These are phyloP conservation scores for Lactarius hatsudake DNA, from an alignment of 768 basidiomycete species.

Conservation along the genomic window DNA sequence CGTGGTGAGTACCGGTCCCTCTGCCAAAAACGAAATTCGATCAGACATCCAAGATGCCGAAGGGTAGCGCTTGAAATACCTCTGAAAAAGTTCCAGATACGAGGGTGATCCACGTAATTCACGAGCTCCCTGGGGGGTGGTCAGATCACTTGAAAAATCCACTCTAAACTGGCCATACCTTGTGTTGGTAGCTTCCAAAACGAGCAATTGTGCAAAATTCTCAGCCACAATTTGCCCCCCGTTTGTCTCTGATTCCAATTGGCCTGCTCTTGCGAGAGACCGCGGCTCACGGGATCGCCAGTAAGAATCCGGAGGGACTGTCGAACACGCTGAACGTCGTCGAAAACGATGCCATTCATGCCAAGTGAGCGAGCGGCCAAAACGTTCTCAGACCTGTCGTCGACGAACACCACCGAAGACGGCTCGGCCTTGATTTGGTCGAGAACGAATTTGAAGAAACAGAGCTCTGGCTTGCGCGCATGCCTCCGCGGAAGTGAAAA, in stretches of 20 bases:
- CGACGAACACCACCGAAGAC: conserved; percentile 49
- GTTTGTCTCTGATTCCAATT: conserved; percentile 46
- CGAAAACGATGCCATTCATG: conserved; percentile 51
- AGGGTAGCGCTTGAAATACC: conserved; percentile 39
- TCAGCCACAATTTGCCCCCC: conserved; percentile 42
- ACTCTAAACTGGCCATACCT: conserved; percentile 32
- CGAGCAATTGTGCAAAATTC: conserved; percentile 59
- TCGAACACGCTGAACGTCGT: conserved; percentile 36
- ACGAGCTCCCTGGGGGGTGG: conserved; percentile 41
- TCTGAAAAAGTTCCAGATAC: conserved; percentile 55
- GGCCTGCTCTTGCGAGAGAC: conserved; percentile 39
- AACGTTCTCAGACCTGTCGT: conserved; percentile 64
- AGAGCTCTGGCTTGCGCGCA: conserved; percentile 55
- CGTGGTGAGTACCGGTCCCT: conserved; percentile 40
- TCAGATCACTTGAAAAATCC: neutral
- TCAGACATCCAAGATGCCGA: conserved; percentile 30
- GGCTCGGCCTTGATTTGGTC: conserved; percentile 45
- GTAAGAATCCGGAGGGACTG: conserved; percentile 48
- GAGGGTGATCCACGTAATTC: conserved; percentile 37
- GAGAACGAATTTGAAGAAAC: conserved; percentile 51
- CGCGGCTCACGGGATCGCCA: conserved; percentile 47
- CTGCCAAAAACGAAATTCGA: conserved; percentile 32
- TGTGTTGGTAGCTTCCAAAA: conserved; percentile 52
- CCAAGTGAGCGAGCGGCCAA: conserved; percentile 56
- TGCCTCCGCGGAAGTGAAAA: conserved; percentile 51